Evolutionary conservation across 2,329 filamentous ascomycete species (phyloP).

Genomic region (Colletotrichum tropicale): DNA sequence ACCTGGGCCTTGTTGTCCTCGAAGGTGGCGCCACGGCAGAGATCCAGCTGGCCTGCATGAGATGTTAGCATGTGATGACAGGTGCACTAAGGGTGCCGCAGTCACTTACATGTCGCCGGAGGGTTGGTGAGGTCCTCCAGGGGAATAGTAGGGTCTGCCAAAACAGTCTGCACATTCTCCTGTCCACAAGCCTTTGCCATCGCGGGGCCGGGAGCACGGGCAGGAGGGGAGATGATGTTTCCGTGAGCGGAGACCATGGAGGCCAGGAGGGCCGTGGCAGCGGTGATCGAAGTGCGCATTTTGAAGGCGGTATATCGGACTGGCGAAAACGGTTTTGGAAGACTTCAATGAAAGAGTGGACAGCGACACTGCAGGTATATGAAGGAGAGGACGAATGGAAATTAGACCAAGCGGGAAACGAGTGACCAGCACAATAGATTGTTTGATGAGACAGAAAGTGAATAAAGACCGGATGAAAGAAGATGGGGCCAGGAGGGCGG

Average conservation of each 20-base stretch:
- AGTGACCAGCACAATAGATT: slow-evolving; percentile 18
- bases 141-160: slow-evolving; percentile 39
- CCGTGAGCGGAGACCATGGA: slow-evolving; percentile 44
- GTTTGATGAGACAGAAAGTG: not conserved
- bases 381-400: not conserved
- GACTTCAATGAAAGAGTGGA: not conserved
- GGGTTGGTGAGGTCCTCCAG: slow-evolving; percentile 31
- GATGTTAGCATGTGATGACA: not conserved
- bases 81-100: not conserved
- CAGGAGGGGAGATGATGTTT: slow-evolving; percentile 42
- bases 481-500: not conserved
- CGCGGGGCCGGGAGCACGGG: slow-evolving; percentile 46
- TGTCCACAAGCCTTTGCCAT: slow-evolving; percentile 49
- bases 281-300: slow-evolving; percentile 16
- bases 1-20: slow-evolving; percentile 47
- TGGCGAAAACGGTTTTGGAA: not conserved
- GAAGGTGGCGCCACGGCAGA: slow-evolving; percentile 52
- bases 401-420: slow-evolving; percentile 1
- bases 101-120: slow-evolving; percentile 29
- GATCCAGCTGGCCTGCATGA: slow-evolving; percentile 33
- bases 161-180: slow-evolving; percentile 36
- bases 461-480: not conserved
- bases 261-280: slow-evolving; percentile 18
- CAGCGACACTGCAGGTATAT: not conserved
- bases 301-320: not conserved